These are phyloP conservation scores for Stachybotrys chartarum DNA, from an alignment of 2,329 filamentous ascomycete species.

Conservation along the genomic window DNA sequence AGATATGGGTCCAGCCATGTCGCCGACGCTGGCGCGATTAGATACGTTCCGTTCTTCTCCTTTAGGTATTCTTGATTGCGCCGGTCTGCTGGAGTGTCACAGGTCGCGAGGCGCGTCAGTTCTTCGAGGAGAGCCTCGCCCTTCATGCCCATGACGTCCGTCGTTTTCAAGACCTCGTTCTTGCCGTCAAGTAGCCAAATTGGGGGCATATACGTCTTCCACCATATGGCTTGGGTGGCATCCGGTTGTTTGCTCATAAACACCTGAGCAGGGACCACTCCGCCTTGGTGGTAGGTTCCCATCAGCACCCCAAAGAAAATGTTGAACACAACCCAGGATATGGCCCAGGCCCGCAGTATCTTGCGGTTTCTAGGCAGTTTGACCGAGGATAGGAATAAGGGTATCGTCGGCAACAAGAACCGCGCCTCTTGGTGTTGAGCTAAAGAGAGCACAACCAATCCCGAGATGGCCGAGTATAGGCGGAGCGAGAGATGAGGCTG, in stretches of 20 bases:
- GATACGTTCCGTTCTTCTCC: conserved; percentile 56
- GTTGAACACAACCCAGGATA: conserved; percentile 64
- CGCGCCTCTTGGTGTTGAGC: conserved; percentile 77
- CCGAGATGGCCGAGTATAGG: conserved; percentile 67
- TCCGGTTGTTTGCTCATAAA: conserved; percentile 65
- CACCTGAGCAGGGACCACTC: conserved; percentile 67
- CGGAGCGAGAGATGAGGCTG: conserved; percentile 51
- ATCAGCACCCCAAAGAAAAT: conserved; percentile 60
- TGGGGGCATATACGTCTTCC: conserved; percentile 80
- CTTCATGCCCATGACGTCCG: conserved; percentile 67
- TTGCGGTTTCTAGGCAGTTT: conserved; percentile 52
- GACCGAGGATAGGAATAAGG: conserved; percentile 69
- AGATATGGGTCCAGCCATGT: conserved; percentile 61
- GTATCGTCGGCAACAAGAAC: conserved; percentile 69
- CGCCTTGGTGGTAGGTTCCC: conserved; percentile 78
- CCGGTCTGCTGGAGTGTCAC: conserved; percentile 50
- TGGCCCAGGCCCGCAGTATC: conserved; percentile 47
- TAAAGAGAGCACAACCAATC: conserved; percentile 61
- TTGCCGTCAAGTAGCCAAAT: conserved; percentile 74
- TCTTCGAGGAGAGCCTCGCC: conserved; percentile 53
- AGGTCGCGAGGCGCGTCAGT: conserved; percentile 53
- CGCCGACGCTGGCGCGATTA: conserved; percentile 68
- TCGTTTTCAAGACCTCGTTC: conserved; percentile 62
- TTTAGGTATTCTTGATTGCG: conserved; percentile 50
- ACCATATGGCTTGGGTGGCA: conserved; percentile 68